phyloP scores from a whole-genome alignment of 75 land plant genomes.

The Pinus taeda region DNA sequence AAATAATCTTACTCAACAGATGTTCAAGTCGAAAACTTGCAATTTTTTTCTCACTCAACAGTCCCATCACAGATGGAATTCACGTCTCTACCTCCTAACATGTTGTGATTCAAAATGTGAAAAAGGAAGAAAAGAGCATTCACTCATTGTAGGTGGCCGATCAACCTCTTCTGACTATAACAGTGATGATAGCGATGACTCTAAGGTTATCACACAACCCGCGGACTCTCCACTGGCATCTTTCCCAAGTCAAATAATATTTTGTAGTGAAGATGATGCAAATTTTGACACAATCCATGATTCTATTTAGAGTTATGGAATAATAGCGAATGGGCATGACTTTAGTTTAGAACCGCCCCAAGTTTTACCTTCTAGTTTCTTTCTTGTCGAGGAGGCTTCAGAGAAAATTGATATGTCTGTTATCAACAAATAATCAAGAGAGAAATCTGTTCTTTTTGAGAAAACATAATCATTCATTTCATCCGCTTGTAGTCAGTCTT shows the following conservation, averaged over 20 bases:
- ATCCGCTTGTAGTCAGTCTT: background rate
- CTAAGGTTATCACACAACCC: background rate
- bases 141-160: background rate
- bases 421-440: background rate
- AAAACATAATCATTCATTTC: background rate
- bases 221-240: background rate
- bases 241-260: background rate
- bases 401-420: background rate
- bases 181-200: background rate
- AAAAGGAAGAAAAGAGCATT: background rate
- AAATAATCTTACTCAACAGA: no score
- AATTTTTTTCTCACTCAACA: no score
- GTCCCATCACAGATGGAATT: no score
- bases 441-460: background rate
- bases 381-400: background rate
- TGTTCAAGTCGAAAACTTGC: no score
- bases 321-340: background rate
- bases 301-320: background rate
- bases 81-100: no score
- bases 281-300: background rate
- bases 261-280: conserved; percentile 5
- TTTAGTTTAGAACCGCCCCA: background rate
- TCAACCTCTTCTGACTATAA: background rate
- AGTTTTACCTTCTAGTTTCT: background rate
- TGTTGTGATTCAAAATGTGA: background rate